phyloP scores from a whole-genome alignment of 1,284 basidiomycete genomes.

The Ganoderma sp. region DNA sequence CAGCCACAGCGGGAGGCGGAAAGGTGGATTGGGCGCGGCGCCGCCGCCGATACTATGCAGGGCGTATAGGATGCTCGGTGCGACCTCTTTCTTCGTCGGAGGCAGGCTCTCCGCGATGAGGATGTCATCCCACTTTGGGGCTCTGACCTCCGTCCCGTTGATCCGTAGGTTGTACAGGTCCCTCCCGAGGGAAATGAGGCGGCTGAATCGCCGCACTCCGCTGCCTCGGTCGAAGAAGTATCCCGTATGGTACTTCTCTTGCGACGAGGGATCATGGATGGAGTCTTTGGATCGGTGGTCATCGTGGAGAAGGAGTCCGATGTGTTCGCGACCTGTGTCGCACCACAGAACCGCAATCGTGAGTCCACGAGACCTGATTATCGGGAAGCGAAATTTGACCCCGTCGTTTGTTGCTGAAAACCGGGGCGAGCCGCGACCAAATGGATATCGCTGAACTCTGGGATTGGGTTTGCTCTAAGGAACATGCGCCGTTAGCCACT shows the following conservation, averaged over 20 bases:
- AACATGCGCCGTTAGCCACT: not conserved
- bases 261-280: not conserved
- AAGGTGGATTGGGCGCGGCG: not conserved
- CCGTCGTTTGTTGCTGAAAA: constrained; percentile 6
- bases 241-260: not conserved
- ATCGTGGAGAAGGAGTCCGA: constrained; percentile 8
- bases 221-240: not conserved
- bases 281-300: not conserved
- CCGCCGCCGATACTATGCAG: not conserved
- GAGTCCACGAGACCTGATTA: not conserved
- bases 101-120: constrained; percentile 10
- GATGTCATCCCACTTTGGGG: constrained; percentile 10
- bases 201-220: not conserved
- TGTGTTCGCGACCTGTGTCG: not conserved
- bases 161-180: constrained; percentile 9
- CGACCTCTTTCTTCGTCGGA: too few species aligned
- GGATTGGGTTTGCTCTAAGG: not conserved
- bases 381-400: constrained; percentile 3
- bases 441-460: not conserved
- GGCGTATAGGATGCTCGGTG: not conserved
- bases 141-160: constrained; percentile 10
- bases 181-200: constrained; percentile 7
- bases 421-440: constrained; percentile 1
- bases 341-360: constrained; percentile 10
- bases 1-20: constrained; percentile 11